Evolutionary conservation across 1,284 basidiomycete species (phyloP).

Genomic region (Ustilago bromivora): DNA sequence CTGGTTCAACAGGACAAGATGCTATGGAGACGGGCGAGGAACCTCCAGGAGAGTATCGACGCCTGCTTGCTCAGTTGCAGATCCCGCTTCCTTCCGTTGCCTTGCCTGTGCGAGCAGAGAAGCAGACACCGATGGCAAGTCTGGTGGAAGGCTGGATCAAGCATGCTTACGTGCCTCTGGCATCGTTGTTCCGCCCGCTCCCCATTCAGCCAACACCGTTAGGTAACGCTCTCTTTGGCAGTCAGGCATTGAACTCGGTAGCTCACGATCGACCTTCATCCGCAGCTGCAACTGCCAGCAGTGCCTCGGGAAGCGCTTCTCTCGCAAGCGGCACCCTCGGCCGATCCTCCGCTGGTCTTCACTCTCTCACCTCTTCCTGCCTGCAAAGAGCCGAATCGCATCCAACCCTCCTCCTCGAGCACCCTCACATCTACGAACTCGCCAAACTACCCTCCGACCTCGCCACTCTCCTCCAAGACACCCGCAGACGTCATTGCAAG

Average conservation of each 20-base stretch:
- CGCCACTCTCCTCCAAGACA: conserved; percentile 83
- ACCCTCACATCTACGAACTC: conserved; percentile 86
- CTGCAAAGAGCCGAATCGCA: conserved; percentile 51
- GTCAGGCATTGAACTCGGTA: conserved; percentile 5
- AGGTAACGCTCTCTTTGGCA: conserved; percentile 26
- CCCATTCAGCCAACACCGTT: conserved; percentile 60
- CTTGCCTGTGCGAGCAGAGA: conserved; percentile 58
- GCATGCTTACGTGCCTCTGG: conserved; percentile 65
- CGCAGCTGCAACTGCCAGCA: conserved; percentile 20
- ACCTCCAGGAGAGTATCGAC: conserved; percentile 57
- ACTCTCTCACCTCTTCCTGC: conserved; percentile 40
- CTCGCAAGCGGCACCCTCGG: conserved; percentile 31
- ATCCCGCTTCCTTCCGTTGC: conserved; percentile 62
- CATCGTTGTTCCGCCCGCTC: conserved; percentile 66
- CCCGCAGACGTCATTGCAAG: conserved; percentile 78
- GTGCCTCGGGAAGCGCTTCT: conserved; percentile 31
- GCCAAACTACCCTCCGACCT: conserved; percentile 83
- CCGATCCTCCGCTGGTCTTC: conserved; percentile 29
- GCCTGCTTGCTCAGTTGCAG: conserved; percentile 53
- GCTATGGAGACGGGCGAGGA: conserved; percentile 24
- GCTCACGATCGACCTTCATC: conserved; percentile 38
- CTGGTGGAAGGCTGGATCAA: conserved; percentile 69
- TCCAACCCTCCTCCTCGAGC: conserved; percentile 76
- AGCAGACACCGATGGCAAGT: conserved; percentile 64
- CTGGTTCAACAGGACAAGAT: not conserved